Percentiles rank a stretch among this genome's conserved stretches.
These are phyloP conservation scores for Pichia occidentalis DNA, from an alignment of 805 yeast genomes.

Conservation along the genomic window DNA sequence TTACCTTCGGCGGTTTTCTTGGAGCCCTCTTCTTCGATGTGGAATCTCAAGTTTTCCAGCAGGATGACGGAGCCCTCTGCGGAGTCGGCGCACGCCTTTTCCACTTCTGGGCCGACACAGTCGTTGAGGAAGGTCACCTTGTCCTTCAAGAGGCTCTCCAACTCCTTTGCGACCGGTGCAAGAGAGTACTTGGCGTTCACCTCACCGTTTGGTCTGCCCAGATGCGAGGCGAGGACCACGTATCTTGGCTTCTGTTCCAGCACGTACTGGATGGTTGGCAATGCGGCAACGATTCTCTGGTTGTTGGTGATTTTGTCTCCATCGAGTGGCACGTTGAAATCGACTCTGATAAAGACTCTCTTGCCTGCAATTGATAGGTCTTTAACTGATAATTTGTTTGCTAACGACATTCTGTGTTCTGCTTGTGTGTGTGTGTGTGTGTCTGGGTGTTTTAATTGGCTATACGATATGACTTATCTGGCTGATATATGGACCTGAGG, in stretches of 20 bases:
- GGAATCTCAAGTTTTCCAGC: constrained; percentile 97
- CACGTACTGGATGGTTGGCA: constrained; percentile 96
- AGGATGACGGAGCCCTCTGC: constrained; percentile 77
- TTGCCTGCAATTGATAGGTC: constrained; percentile 83
- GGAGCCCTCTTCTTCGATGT: constrained; percentile 93
- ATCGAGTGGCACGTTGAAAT: constrained; percentile 91
- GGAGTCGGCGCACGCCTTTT: constrained; percentile 67
- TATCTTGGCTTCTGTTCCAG: constrained; percentile 87
- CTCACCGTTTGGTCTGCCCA: constrained; percentile 99
- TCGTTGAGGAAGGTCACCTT: constrained; percentile 79
- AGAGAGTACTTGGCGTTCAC: constrained; percentile 78
- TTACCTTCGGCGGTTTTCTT: constrained; percentile 83
- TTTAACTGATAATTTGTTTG: constrained; percentile 87
- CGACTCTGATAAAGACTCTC: constrained; percentile 98
- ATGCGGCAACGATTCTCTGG: constrained; percentile 98
- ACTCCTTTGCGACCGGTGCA: constrained; percentile 89
- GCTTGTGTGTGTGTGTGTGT: too few species aligned
- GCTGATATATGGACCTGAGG: too few species aligned
- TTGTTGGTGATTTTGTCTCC: constrained; percentile 97
- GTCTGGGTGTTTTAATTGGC: too few species aligned
- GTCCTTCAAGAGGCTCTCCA: constrained; percentile 66
- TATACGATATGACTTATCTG: too few species aligned
- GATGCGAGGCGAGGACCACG: constrained; percentile 89
- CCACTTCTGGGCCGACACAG: constrained; percentile 90
- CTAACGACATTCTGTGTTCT: constrained; percentile 76